A percentile compares a stretch with the other conserved stretches of the same genome.
Conservation (phyloP, 257 asterid species). For the Solanum ahanhuiri region DNA sequence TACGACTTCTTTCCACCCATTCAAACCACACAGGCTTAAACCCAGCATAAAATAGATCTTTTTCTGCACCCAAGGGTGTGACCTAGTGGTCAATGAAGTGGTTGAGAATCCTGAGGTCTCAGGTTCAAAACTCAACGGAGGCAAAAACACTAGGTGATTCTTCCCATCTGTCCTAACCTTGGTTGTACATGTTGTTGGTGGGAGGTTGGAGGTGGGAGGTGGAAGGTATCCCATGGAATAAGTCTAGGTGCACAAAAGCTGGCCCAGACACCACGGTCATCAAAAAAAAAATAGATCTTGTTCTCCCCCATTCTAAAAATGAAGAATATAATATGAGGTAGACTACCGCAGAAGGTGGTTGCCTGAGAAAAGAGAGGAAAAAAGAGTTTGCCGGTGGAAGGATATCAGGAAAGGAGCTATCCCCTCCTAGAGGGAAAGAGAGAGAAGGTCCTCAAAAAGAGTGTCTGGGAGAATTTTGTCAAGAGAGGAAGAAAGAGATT, state of each 20-base stretch:
- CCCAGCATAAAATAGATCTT: neutral
- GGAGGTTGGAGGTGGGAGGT: too few species aligned
- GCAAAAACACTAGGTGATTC: too few species aligned
- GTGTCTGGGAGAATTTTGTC: neutral
- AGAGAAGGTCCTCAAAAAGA: neutral
- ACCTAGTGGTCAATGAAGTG: too few species aligned
- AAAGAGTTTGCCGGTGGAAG: neutral
- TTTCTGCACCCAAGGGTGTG: neutral
- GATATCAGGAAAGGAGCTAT: neutral
- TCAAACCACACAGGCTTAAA: neutral
- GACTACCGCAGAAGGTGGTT: neutral
- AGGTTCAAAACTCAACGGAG: too few species aligned
- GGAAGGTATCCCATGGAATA: too few species aligned
- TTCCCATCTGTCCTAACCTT: too few species aligned
- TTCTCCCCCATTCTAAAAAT: neutral
- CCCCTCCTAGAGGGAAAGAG: neutral
- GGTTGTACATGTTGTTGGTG: too few species aligned
- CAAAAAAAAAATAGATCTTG: neutral
- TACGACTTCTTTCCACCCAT: neutral
- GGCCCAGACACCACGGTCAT: too few species aligned
- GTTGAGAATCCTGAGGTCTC: too few species aligned
- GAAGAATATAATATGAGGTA: neutral
- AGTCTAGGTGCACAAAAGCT: too few species aligned
- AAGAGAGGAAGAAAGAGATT: neutral
- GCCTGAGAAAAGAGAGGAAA: neutral